Evolutionary conservation across 441 rosid genomes (phyloP).

Genomic region (Mallotus repandus): DNA sequence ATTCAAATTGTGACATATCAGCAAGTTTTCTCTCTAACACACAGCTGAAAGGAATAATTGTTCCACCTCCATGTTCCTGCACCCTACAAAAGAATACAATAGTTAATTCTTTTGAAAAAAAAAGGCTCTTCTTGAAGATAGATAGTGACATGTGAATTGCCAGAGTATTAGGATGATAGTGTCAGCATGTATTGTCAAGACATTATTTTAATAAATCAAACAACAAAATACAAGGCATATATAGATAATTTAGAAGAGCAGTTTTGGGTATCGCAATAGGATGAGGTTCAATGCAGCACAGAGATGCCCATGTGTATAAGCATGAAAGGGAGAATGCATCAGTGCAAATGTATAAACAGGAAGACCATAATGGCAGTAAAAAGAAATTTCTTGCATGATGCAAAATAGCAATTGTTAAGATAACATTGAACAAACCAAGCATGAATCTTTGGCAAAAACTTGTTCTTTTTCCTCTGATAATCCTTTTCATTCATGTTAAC

Average conservation of each 20-base stretch:
- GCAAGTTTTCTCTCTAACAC: slow-evolving; percentile 74
- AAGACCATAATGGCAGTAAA: not conserved
- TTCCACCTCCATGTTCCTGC: slow-evolving; percentile 94
- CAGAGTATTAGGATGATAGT: not conserved
- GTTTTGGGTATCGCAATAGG: not conserved
- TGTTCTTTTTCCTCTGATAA: slow-evolving; percentile 97
- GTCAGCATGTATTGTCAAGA: not conserved
- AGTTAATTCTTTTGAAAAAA: slow-evolving; percentile 2
- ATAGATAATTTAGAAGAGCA: not conserved
- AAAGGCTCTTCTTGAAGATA: not conserved
- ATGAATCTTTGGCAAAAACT: slow-evolving; percentile 96
- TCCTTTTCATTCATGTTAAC: slow-evolving; percentile 96
- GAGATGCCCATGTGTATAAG: not conserved
- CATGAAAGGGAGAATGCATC: not conserved
- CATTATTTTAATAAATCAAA: not conserved
- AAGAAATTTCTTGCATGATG: not conserved
- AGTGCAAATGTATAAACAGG: not conserved
- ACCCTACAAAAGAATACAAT: slow-evolving; percentile 52
- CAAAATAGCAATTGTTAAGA: slow-evolving; percentile 1
- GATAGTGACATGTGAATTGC: not conserved
- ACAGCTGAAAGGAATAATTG: slow-evolving; percentile 94
- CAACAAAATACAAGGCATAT: not conserved
- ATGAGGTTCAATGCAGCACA: not conserved
- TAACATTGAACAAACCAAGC: slow-evolving; percentile 60
- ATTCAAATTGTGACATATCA: slow-evolving; percentile 78